These are phyloP conservation scores for Trypanosoma grayi DNA, from an alignment of 208 protist species.

Conservation along the genomic window DNA sequence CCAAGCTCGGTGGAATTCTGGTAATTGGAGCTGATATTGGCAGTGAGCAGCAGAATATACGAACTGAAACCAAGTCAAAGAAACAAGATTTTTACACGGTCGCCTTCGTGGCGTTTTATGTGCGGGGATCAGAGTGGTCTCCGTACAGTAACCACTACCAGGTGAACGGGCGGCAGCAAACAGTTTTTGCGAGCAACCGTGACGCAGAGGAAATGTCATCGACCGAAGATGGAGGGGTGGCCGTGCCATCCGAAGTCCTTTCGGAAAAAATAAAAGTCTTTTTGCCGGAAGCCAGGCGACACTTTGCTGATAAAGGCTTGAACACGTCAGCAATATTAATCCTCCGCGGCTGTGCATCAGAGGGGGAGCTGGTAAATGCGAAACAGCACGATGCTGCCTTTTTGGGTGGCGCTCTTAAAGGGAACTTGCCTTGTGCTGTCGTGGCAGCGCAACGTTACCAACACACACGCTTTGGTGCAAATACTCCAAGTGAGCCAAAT, in stretches of 20 bases:
- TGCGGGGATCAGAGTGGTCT: slow-evolving; percentile 32
- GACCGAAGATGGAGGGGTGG: slow-evolving; percentile 16
- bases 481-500: neutral
- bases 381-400: slow-evolving; percentile 13
- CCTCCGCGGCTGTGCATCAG: slow-evolving; percentile 42
- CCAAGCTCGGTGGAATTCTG: slow-evolving; percentile 20
- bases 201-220: slow-evolving; percentile 7
- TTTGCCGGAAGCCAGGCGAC: slow-evolving; percentile 28
- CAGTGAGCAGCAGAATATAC: slow-evolving; percentile 13
- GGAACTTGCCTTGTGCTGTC: slow-evolving; percentile 33
- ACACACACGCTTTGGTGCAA: slow-evolving; percentile 36
- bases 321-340: slow-evolving; percentile 32
- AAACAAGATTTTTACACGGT: slow-evolving; percentile 32
- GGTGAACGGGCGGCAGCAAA: slow-evolving; percentile 29
- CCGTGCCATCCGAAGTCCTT: slow-evolving; percentile 38
- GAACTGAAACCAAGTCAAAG: neutral
- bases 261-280: slow-evolving; percentile 39
- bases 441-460: slow-evolving; percentile 48
- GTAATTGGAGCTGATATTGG: slow-evolving; percentile 46
- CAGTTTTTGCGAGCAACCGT: neutral
- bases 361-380: slow-evolving; percentile 37
- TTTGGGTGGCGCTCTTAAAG: slow-evolving; percentile 25
- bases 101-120: slow-evolving; percentile 50
- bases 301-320: slow-evolving; percentile 29
- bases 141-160: slow-evolving; percentile 58